These are phyloP conservation scores for Sugiyamaella smithiae DNA, from an alignment of 805 yeast species.

Conservation along the genomic window DNA sequence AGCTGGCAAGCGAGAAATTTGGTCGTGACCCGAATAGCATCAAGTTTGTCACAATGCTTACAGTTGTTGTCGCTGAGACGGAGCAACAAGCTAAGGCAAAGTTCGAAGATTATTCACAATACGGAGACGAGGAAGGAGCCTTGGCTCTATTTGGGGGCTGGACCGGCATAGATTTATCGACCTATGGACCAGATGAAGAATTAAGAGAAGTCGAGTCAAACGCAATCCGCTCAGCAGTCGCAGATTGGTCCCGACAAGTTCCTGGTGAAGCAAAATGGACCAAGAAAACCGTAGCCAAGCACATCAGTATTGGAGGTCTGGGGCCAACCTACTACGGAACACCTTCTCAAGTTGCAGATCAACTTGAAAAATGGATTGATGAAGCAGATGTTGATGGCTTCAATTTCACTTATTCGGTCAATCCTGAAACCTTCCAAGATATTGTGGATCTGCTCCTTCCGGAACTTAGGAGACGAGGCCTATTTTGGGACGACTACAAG, in stretches of 20 bases:
- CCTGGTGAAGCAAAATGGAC: slow-evolving; percentile 25
- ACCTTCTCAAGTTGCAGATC: slow-evolving; percentile 40
- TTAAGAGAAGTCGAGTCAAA: slow-evolving; percentile 36
- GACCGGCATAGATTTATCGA: slow-evolving; percentile 43
- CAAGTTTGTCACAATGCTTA: slow-evolving; percentile 38
- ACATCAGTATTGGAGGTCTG: slow-evolving; percentile 34
- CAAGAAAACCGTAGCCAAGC: slow-evolving; percentile 30
- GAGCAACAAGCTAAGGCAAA: slow-evolving; percentile 42
- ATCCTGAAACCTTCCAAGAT: slow-evolving; percentile 39
- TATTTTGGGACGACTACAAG: slow-evolving; percentile 40
- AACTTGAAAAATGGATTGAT: slow-evolving; percentile 40
- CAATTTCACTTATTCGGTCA: slow-evolving; percentile 39
- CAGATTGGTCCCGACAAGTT: slow-evolving; percentile 3
- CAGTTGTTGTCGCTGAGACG: slow-evolving; percentile 39
- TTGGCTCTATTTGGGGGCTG: slow-evolving; percentile 41
- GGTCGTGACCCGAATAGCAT: slow-evolving; percentile 38
- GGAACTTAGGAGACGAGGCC: slow-evolving; percentile 36
- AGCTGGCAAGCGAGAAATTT: slow-evolving; percentile 31
- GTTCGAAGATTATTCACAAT: slow-evolving; percentile 32
- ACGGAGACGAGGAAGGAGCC: slow-evolving; percentile 42
- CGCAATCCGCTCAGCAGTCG: slow-evolving; percentile 36
- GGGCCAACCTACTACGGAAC: slow-evolving; percentile 36
- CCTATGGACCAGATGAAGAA: slow-evolving; percentile 35
- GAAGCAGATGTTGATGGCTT: slow-evolving; percentile 44
- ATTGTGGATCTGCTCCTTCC: slow-evolving; percentile 40